Conservation (phyloP, 805 yeast species). For the Vanderwaltozyma tropicalis region DNA sequence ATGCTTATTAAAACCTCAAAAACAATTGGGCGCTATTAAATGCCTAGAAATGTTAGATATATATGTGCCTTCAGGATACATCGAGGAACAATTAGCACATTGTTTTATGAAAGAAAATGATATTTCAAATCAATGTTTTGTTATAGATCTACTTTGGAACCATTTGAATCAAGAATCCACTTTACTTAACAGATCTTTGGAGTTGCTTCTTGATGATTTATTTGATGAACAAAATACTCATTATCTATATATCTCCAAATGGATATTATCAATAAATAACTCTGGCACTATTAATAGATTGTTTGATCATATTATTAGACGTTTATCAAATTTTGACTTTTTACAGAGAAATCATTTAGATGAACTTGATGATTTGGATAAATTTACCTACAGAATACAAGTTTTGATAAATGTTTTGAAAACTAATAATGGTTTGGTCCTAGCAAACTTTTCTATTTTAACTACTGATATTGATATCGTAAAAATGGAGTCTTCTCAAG, state of each 20-base stretch:
- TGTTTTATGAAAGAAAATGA: constrained; percentile 37
- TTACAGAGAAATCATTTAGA: constrained; percentile 22
- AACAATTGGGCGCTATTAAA: constrained; percentile 62
- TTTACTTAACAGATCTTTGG: constrained; percentile 49
- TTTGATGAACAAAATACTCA: constrained; percentile 34
- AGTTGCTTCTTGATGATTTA: constrained; percentile 57
- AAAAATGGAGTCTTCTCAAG: background rate
- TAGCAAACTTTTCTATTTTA: constrained; percentile 45
- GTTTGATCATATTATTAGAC: constrained; percentile 46
- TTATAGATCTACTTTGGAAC: constrained; percentile 63
- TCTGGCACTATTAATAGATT: constrained; percentile 52
- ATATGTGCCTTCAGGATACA: constrained; percentile 40
- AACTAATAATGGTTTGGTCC: constrained; percentile 34
- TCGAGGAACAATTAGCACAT: constrained; percentile 65
- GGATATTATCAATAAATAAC: constrained; percentile 37
- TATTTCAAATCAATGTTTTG: constrained; percentile 37
- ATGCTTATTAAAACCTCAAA: constrained; percentile 38
- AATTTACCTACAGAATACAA: constrained; percentile 52
- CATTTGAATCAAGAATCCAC: constrained; percentile 39
- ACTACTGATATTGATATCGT: constrained; percentile 37
- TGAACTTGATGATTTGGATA: constrained; percentile 48
- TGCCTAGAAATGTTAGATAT: constrained; percentile 51
- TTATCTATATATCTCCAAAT: constrained; percentile 35
- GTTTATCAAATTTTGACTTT: constrained; percentile 37
- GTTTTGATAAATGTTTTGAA: constrained; percentile 43